phyloP scores from a whole-genome alignment of 306 rosid species.

The Gastrolobium bilobum region DNA sequence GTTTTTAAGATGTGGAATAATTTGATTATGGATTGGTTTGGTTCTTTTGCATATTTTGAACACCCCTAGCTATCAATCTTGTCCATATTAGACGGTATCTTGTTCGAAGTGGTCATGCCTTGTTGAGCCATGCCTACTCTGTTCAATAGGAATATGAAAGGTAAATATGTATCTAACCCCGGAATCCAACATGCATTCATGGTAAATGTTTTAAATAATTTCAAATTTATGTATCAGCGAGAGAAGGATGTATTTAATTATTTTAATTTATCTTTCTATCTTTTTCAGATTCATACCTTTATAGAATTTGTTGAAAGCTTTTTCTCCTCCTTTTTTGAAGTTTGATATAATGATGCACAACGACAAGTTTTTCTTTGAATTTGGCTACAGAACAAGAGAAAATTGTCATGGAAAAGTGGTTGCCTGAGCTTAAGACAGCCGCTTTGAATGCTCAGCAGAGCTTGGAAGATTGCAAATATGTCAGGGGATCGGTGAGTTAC shows the following conservation, averaged over 20 bases:
- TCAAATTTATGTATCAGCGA: constrained; percentile 13
- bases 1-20: too few relatives aligned
- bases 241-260: constrained; percentile 22
- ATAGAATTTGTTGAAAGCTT: constrained; percentile 43
- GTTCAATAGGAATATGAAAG: constrained; percentile 97
- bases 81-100: constrained; percentile 94
- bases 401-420: constrained; percentile 82
- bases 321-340: constrained; percentile 24
- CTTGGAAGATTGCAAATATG: constrained; percentile 91
- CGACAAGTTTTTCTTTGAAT: constrained; percentile 78
- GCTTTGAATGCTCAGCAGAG: constrained; percentile 84
- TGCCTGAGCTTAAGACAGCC: constrained; percentile 89
- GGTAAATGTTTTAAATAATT: constrained; percentile 27
- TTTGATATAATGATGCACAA: constrained; percentile 63
- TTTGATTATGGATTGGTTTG: too few relatives aligned
- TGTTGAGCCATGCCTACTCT: constrained; percentile 87
- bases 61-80: constrained; percentile 92
- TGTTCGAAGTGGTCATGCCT: constrained; percentile 86
- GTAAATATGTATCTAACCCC: constrained; percentile 57
- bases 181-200: constrained; percentile 3
- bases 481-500: constrained; percentile 92
- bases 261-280: constrained; percentile 18
- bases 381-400: constrained; percentile 93
- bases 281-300: constrained; percentile 15
- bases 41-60: too few relatives aligned